Evolutionary conservation across 768 basidiomycete species (phyloP).

Genomic region (Russula griseocarnosa): DNA sequence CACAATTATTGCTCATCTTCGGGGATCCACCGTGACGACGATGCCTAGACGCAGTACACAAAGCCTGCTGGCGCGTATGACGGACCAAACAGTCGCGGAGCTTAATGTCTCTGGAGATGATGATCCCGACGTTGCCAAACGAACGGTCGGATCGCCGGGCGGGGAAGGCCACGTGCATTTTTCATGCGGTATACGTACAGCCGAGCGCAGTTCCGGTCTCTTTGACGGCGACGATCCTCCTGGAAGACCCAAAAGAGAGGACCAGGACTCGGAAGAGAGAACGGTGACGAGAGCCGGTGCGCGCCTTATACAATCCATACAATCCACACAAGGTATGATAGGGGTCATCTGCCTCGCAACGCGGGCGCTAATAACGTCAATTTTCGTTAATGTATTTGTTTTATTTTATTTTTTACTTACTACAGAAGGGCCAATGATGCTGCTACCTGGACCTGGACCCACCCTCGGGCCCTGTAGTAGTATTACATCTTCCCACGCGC

Average conservation of each 20-base stretch:
- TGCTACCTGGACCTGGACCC: too few species aligned
- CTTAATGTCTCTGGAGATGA: not conserved
- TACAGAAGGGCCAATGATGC: not conserved
- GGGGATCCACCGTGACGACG: slow-evolving; percentile 10
- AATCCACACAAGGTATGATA: not conserved
- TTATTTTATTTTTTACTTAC: not conserved
- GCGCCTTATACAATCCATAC: slow-evolving; percentile 9
- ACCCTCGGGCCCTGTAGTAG: slow-evolving; percentile 6
- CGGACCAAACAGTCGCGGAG: slow-evolving; percentile 4
- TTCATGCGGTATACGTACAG: not conserved
- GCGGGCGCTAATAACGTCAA: slow-evolving; percentile 6
- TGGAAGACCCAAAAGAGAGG: not conserved
- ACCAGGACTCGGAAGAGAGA: not conserved
- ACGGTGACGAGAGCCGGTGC: slow-evolving; percentile 4
- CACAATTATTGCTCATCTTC: slow-evolving; percentile 48
- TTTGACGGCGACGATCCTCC: slow-evolving; percentile 17
- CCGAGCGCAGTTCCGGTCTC: slow-evolving; percentile 4
- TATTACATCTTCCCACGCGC: slow-evolving; percentile 33
- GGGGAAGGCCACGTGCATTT: not conserved
- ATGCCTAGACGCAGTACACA: slow-evolving; percentile 6
- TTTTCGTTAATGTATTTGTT: not conserved
- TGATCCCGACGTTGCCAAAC: not conserved
- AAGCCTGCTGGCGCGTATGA: slow-evolving; percentile 2
- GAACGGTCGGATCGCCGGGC: too few species aligned
- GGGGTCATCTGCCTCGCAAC: slow-evolving; percentile 22